phyloP scores from a whole-genome alignment of 495 filamentous ascomycete species.

The Wilcoxina mikolae region DNA sequence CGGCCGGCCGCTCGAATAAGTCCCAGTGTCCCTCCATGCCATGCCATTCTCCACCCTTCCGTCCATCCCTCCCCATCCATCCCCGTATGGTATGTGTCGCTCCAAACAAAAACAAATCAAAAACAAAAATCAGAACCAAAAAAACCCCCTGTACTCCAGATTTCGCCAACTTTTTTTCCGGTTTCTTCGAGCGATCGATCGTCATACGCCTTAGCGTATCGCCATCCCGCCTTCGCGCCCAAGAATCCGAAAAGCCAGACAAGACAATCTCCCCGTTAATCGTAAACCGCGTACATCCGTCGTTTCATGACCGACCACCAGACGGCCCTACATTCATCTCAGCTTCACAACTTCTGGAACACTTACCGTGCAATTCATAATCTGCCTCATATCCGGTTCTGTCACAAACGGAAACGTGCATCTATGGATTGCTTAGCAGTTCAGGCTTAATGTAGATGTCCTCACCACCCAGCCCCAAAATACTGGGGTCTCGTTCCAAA shows the following conservation, averaged over 20 bases:
- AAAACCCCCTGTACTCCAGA: no score
- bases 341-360: not conserved
- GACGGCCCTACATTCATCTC: not conserved
- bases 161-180: not conserved
- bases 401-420: not conserved
- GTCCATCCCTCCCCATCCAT: not conserved
- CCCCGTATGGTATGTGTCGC: not conserved
- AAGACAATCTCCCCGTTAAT: not conserved
- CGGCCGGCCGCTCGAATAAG: no score
- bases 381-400: not conserved
- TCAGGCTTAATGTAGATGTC: slow-evolving; percentile 29
- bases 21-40: no score
- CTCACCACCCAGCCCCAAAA: slow-evolving; percentile 17
- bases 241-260: not conserved
- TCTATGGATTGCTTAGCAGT: slow-evolving; percentile 19
- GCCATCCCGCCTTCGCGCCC: no score
- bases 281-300: not conserved
- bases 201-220: no score
- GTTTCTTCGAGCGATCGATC: no score
- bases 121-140: not conserved
- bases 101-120: not conserved
- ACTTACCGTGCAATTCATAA: not conserved
- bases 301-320: not conserved
- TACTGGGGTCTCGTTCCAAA: slow-evolving; percentile 25
- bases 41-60: not conserved